These are phyloP conservation scores for Pythium aquatile DNA, from an alignment of 352 stramenopile species.

Conservation along the genomic window DNA sequence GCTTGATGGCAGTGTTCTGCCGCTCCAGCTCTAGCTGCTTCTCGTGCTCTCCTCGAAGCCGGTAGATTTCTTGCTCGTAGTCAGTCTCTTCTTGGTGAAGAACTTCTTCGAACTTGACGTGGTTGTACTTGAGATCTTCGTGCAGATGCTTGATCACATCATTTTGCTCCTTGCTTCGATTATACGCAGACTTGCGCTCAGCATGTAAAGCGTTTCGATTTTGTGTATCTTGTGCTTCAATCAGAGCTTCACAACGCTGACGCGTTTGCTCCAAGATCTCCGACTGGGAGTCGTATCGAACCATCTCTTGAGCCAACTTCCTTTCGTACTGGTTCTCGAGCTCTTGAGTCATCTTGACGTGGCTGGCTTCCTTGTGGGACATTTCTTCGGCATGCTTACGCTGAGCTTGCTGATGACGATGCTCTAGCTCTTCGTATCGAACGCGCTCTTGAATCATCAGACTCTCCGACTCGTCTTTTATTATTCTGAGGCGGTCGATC, in stretches of 20 bases:
- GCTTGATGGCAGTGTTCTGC: conserved; percentile 78
- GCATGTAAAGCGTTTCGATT: conserved; percentile 55
- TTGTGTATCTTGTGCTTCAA: conserved; percentile 79
- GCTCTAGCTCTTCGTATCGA: conserved; percentile 79
- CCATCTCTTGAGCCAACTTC: conserved; percentile 87
- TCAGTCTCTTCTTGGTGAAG: conserved; percentile 78
- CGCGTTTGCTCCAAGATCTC: conserved; percentile 89
- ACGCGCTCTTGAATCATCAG: conserved; percentile 75
- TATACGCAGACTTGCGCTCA: conserved; percentile 64
- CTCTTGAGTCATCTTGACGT: conserved; percentile 85
- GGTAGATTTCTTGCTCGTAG: conserved; percentile 76
- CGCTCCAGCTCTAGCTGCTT: conserved; percentile 64
- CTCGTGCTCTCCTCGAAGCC: conserved; percentile 55
- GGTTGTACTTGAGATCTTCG: conserved; percentile 84
- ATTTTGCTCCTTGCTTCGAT: conserved; percentile 74
- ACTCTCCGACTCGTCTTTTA: conserved; percentile 78
- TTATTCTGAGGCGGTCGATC: conserved; percentile 72
- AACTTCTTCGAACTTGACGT: conserved; percentile 84
- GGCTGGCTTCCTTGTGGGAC: conserved; percentile 64
- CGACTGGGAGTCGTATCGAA: conserved; percentile 83
- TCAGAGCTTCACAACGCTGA: conserved; percentile 85
- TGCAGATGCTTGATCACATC: conserved; percentile 83
- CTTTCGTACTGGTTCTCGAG: conserved; percentile 93
- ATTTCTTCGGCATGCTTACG: conserved; percentile 82
- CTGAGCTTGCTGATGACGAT: conserved; percentile 58